These are phyloP conservation scores for Oryza glaberrima DNA, from an alignment of 176 grass and related monocot genomes.

Conservation along the genomic window DNA sequence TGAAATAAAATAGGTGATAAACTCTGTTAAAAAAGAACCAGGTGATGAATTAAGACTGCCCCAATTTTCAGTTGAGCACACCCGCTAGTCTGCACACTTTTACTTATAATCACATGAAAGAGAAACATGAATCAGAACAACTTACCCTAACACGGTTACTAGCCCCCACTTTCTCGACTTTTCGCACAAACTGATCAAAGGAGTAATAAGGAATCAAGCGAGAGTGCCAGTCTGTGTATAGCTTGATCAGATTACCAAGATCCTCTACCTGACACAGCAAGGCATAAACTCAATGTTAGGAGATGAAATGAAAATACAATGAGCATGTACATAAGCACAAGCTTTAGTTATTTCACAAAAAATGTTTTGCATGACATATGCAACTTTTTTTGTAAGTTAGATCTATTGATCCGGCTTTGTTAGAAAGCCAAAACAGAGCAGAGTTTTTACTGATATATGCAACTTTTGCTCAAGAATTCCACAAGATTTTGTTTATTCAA, in stretches of 20 bases:
- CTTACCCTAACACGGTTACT: constrained; percentile 77
- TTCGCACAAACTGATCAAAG: constrained; percentile 83
- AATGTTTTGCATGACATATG: neutral
- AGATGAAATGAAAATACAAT: neutral
- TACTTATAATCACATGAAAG: constrained; percentile 15
- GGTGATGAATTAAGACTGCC: neutral
- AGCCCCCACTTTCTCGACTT: constrained; percentile 69
- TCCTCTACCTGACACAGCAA: constrained; percentile 61
- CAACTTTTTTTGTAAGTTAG: neutral
- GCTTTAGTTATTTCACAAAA: neutral
- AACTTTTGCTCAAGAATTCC: neutral
- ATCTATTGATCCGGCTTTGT: too few species aligned
- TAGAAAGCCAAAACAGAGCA: too few species aligned
- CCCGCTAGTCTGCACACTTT: neutral
- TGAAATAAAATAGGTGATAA: neutral
- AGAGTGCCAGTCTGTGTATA: constrained; percentile 80
- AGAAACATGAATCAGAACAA: constrained; percentile 10
- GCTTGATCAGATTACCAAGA: constrained; percentile 77
- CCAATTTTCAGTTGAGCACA: neutral
- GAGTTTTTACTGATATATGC: neutral
- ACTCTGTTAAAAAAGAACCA: neutral
- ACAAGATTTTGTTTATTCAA: neutral
- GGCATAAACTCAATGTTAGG: neutral
- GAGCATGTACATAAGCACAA: neutral
- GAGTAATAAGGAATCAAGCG: constrained; percentile 83